A percentile compares a stretch with the other conserved stretches of the same genome.
These are phyloP conservation scores for Leccinellum rugosiceps DNA, from an alignment of 768 basidiomycete species.

Conservation along the genomic window DNA sequence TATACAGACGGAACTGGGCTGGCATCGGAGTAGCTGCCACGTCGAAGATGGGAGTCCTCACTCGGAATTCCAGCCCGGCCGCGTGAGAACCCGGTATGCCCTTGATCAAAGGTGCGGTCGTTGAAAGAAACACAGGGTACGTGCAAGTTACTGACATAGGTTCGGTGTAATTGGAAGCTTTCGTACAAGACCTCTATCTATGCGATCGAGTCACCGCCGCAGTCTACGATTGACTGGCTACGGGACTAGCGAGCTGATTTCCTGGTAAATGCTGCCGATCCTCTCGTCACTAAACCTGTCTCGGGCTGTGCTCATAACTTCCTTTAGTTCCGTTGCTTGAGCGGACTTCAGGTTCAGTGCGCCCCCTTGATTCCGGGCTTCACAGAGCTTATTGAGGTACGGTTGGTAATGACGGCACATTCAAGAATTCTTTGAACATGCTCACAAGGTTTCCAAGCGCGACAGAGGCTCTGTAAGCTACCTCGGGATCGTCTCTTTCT, in stretches of 20 bases:
- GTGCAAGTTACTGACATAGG: neutral
- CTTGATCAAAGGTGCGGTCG: neutral
- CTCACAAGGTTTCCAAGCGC: constrained; percentile 72
- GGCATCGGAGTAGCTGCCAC: constrained; percentile 16
- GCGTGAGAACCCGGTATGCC: neutral
- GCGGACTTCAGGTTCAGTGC: constrained; percentile 33
- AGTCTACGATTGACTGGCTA: constrained; percentile 1
- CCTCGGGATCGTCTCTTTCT: constrained; percentile 60
- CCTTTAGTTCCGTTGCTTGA: constrained; percentile 40
- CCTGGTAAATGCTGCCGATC: constrained; percentile 46
- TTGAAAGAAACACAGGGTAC: neutral
- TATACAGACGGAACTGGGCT: constrained; percentile 48
- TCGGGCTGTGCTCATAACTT: constrained; percentile 40
- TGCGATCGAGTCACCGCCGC: neutral
- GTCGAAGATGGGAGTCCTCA: neutral
- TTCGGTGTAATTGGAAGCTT: neutral
- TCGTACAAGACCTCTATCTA: neutral
- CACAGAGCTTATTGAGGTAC: constrained; percentile 42
- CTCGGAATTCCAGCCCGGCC: neutral
- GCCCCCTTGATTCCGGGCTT: constrained; percentile 37
- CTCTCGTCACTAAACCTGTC: constrained; percentile 57
- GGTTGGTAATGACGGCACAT: neutral
- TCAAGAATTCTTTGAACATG: neutral
- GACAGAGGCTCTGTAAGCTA: constrained; percentile 66
- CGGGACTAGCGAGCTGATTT: constrained; percentile 42